Conservation (phyloP, 2,329 filamentous ascomycete genomes). For the Phaeosphaeriaceae sp. region DNA sequence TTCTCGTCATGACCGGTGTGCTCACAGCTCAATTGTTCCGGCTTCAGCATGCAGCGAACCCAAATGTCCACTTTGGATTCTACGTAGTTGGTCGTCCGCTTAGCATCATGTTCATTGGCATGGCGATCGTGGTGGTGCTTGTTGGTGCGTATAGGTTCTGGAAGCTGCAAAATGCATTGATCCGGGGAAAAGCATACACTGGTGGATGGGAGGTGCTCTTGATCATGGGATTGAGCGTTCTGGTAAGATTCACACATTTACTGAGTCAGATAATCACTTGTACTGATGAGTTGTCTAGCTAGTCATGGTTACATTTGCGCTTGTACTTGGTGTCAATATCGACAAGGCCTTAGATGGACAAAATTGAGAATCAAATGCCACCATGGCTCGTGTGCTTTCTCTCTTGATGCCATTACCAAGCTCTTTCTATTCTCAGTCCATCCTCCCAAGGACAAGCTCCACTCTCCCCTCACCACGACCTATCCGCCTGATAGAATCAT, state of each 20-base stretch:
- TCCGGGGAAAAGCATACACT: slow-evolving; percentile 62
- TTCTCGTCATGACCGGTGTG: slow-evolving; percentile 72
- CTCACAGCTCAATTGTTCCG: slow-evolving; percentile 72
- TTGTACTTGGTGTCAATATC: slow-evolving; percentile 25
- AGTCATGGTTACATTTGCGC: slow-evolving; percentile 22
- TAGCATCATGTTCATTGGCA: slow-evolving; percentile 55
- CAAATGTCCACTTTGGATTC: slow-evolving; percentile 62
- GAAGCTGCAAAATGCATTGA: slow-evolving; percentile 66
- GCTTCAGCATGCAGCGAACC: slow-evolving; percentile 59
- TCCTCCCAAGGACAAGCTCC: not conserved
- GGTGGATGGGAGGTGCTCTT: slow-evolving; percentile 66
- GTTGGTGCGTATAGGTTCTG: slow-evolving; percentile 67
- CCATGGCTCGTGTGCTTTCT: not conserved
- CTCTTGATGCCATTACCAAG: not conserved
- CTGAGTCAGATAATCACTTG: not conserved
- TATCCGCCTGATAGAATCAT: not conserved
- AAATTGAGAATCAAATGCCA: not conserved
- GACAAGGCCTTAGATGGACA: slow-evolving; percentile 12
- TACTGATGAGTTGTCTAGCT: slow-evolving; percentile 15
- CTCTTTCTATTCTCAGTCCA: not conserved
- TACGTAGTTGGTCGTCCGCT: slow-evolving; percentile 68
- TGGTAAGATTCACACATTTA: slow-evolving; percentile 53
- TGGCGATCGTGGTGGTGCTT: slow-evolving; percentile 57
- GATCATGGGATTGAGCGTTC: slow-evolving; percentile 54
- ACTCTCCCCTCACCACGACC: not conserved